Percentiles rank a stretch among this genome's conserved stretches.
phyloP scores from a whole-genome alignment of 495 filamentous ascomycete species.

The Neurospora pannonica region DNA sequence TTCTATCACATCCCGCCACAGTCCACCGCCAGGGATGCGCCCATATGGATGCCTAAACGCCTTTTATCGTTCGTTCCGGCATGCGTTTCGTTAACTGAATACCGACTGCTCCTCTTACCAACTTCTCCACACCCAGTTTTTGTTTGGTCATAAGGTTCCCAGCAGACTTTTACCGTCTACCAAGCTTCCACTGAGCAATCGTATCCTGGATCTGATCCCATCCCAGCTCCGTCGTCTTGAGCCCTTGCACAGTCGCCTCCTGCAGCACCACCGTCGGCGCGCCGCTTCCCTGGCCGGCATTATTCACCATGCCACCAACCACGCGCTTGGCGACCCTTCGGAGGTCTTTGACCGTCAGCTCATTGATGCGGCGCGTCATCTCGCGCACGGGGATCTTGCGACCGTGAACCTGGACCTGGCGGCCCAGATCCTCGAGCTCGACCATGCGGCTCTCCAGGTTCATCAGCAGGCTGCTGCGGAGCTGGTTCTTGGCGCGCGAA shows the following conservation, averaged over 20 bases:
- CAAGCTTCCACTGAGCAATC: slow-evolving; percentile 76
- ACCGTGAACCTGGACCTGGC: slow-evolving; percentile 93
- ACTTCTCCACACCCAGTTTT: neutral
- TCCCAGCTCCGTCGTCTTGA: slow-evolving; percentile 41
- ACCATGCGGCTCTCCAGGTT: slow-evolving; percentile 97
- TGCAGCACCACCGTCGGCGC: slow-evolving; percentile 93
- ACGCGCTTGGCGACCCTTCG: slow-evolving; percentile 75
- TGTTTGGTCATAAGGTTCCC: neutral
- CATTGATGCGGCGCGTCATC: slow-evolving; percentile 85
- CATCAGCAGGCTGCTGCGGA: slow-evolving; percentile 85
- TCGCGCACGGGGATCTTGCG: slow-evolving; percentile 82
- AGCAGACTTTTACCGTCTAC: slow-evolving; percentile 29
- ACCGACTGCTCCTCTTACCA: neutral
- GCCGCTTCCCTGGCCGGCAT: slow-evolving; percentile 70
- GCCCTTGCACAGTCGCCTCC: slow-evolving; percentile 54
- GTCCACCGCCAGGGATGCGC: neutral
- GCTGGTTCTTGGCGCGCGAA: slow-evolving; percentile 94
- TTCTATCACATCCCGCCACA: no score
- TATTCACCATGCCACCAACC: slow-evolving; percentile 66
- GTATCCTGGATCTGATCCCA: slow-evolving; percentile 86
- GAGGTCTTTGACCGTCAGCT: slow-evolving; percentile 71
- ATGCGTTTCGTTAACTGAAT: neutral
- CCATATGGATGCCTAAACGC: neutral
- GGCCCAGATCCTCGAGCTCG: slow-evolving; percentile 92
- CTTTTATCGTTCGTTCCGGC: neutral